phyloP scores from a whole-genome alignment of 2,329 filamentous ascomycete species.

The Fusarium sp. region DNA sequence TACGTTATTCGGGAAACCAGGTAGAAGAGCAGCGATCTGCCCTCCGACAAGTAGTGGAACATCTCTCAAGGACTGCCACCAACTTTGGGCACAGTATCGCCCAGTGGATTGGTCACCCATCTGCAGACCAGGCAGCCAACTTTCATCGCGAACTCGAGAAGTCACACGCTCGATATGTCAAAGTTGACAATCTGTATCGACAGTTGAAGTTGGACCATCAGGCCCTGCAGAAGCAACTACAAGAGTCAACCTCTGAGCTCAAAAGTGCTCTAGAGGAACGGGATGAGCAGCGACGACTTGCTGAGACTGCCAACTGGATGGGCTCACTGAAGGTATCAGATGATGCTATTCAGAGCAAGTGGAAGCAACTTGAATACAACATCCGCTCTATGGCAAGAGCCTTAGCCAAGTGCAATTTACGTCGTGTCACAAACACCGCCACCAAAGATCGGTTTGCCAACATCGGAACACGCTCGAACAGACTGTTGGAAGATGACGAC shows the following conservation, averaged over 20 bases:
- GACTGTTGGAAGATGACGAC: too few relatives aligned
- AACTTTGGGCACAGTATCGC: neutral
- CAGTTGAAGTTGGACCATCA: too few relatives aligned
- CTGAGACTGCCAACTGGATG: neutral
- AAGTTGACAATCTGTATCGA: too few relatives aligned
- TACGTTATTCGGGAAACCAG: neutral
- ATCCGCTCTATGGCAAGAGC: neutral
- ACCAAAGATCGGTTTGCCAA: too few relatives aligned
- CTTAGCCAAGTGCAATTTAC: neutral
- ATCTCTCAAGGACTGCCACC: neutral
- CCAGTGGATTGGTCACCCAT: neutral
- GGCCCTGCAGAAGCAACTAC: neutral
- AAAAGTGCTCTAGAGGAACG: neutral
- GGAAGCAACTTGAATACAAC: conserved; percentile 19
- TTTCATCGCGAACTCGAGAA: neutral
- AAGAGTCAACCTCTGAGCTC: neutral
- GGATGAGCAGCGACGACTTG: neutral
- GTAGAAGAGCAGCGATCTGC: neutral
- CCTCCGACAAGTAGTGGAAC: neutral
- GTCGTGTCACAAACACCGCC: too few relatives aligned
- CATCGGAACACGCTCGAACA: too few relatives aligned
- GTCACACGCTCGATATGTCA: neutral
- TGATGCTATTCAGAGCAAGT: neutral
- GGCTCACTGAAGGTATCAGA: neutral
- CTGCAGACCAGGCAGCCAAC: too few relatives aligned